Conservation (phyloP, 2,329 filamentous ascomycete genomes). For the Davidsoniella neocaledoniae region DNA sequence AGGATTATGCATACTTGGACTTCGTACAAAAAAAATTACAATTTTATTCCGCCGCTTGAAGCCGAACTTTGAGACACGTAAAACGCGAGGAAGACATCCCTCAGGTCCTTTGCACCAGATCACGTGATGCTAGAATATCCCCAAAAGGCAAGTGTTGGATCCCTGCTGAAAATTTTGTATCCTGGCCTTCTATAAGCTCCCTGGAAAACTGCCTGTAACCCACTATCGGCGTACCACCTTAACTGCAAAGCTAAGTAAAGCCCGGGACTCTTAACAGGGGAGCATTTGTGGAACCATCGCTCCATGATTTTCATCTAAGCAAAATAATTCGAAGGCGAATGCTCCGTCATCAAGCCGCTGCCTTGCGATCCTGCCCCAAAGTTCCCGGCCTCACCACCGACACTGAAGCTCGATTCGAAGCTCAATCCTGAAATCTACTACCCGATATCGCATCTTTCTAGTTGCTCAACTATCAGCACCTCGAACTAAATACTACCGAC, state of each 20-base stretch:
- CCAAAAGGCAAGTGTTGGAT: too few relatives aligned
- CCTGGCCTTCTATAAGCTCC: too few relatives aligned
- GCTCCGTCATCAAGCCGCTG: neutral
- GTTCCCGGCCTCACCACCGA: neutral
- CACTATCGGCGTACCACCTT: too few relatives aligned
- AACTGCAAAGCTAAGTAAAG: too few relatives aligned
- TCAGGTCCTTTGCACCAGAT: slow-evolving; percentile 4
- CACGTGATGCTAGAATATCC: neutral
- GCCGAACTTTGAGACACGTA: neutral
- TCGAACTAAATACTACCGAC: neutral
- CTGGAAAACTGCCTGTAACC: too few relatives aligned
- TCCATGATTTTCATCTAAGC: too few relatives aligned
- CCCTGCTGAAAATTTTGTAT: too few relatives aligned
- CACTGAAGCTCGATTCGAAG: slow-evolving; percentile 2
- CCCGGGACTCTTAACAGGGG: too few relatives aligned
- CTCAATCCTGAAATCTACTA: slow-evolving; percentile 6
- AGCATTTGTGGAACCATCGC: too few relatives aligned
- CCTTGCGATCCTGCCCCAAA: neutral
- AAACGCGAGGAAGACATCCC: neutral
- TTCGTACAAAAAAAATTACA: neutral
- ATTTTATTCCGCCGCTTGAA: neutral
- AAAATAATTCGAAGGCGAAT: neutral
- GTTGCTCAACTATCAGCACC: neutral
- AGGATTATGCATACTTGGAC: neutral
- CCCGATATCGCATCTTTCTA: neutral